These are phyloP conservation scores for Camellia sinensis DNA, from an alignment of 148 eudicot genomes.

Conservation along the genomic window DNA sequence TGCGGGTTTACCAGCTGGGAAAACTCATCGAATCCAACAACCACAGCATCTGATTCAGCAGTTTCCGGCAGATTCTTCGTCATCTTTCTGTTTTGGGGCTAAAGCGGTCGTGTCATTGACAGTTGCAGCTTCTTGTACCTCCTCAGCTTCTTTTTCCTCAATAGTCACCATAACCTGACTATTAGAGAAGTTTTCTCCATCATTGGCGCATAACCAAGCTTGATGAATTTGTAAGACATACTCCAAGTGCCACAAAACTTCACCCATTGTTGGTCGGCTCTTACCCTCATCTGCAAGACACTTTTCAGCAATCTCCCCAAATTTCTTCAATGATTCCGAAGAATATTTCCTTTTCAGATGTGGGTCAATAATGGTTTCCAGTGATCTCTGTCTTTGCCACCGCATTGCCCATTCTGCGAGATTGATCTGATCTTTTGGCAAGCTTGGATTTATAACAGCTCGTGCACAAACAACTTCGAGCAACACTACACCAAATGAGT, in stretches of 20 bases:
- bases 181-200: neutral
- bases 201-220: conserved; percentile 15
- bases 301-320: conserved; percentile 20
- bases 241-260: conserved; percentile 27
- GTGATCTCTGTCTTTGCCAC: conserved; percentile 19
- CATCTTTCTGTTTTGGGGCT: neutral
- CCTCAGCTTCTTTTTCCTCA: neutral
- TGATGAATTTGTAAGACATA: conserved; percentile 18
- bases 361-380: conserved; percentile 19
- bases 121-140: conserved; percentile 1
- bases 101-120: neutral
- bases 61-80: neutral
- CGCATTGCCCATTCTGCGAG: conserved; percentile 26
- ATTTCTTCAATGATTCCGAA: conserved; percentile 12
- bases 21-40: conserved; percentile 8
- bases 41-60: neutral
- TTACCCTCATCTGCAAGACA: conserved; percentile 27
- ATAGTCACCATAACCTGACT: neutral
- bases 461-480: conserved; percentile 23
- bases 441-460: conserved; percentile 25
- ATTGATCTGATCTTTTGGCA: conserved; percentile 23
- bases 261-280: conserved; percentile 23
- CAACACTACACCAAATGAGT: conserved; percentile 24
- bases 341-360: conserved; percentile 14
- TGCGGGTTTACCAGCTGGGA: conserved; percentile 10